Evolutionary conservation across 495 filamentous ascomycete species (phyloP).

Genomic region (Pyrenula aspistea): DNA sequence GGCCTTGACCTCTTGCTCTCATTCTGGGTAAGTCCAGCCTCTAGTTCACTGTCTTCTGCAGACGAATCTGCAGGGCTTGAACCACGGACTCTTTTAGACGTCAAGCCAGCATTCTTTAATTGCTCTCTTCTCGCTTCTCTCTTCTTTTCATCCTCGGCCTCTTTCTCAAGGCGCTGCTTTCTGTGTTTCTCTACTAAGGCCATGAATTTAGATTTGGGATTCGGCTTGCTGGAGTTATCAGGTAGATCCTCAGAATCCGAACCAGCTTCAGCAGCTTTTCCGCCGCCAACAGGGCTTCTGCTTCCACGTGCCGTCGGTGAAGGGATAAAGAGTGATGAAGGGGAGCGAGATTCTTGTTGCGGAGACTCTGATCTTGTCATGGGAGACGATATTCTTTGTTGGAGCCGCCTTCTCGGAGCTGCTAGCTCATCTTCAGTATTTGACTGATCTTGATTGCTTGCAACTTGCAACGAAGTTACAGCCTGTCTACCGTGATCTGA

Average conservation of each 20-base stretch:
- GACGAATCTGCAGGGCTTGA: conserved; percentile 3
- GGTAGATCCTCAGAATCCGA: conserved; percentile 34
- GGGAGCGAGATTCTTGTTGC: conserved; percentile 14
- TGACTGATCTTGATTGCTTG: conserved; percentile 7
- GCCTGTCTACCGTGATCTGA: conserved; percentile 15
- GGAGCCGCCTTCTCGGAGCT: conserved; percentile 17
- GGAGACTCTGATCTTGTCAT: conserved; percentile 8
- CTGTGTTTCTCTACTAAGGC: conserved; percentile 62
- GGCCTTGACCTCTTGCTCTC: conserved; percentile 33
- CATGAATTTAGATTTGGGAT: conserved; percentile 45
- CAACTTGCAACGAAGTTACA: conserved; percentile 2
- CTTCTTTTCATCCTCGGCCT: conserved; percentile 46
- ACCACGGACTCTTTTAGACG: conserved; percentile 19
- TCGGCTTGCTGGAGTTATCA: conserved; percentile 13
- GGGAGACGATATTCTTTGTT: conserved; percentile 5
- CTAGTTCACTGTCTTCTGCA: conserved; percentile 41
- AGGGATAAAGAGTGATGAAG: conserved; percentile 30
- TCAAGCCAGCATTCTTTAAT: conserved; percentile 19
- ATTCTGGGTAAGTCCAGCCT: conserved; percentile 48
- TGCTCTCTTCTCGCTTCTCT: conserved; percentile 27
- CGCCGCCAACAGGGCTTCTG: conserved; percentile 3
- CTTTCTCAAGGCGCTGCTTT: conserved; percentile 52
- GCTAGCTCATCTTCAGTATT: conserved; percentile 28
- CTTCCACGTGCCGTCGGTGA: conserved; percentile 10
- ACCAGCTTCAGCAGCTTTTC: conserved; percentile 10